Evolutionary conservation across 2,329 filamentous ascomycete species (phyloP).

Genomic region (Aspergillus vadensis): DNA sequence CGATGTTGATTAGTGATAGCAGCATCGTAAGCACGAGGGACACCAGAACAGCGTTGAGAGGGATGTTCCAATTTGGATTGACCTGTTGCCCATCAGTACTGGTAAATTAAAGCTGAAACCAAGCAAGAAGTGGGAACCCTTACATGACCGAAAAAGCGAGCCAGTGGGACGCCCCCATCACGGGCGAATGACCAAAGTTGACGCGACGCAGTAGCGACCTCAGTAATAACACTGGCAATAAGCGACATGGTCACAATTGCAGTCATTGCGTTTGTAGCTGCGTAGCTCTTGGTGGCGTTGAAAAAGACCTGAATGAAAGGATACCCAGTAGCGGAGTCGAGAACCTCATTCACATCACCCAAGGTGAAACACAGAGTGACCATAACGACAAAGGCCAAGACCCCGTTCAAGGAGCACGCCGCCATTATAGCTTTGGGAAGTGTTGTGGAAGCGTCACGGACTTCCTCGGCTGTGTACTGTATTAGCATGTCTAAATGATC

Average conservation of each 20-base stretch:
- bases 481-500: background rate
- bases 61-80: conserved; percentile 43
- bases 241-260: conserved; percentile 43
- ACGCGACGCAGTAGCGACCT: conserved; percentile 36
- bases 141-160: conserved; percentile 22
- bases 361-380: conserved; percentile 44
- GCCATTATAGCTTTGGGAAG: conserved; percentile 45
- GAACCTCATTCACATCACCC: conserved; percentile 33
- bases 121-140: background rate
- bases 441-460: conserved; percentile 37
- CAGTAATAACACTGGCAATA: conserved; percentile 40
- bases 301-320: conserved; percentile 33
- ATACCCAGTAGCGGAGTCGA: conserved; percentile 32
- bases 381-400: conserved; percentile 42
- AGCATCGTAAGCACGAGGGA: conserved; percentile 39
- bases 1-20: conserved; percentile 54
- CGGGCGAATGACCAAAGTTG: conserved; percentile 49
- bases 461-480: conserved; percentile 37
- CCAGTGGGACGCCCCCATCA: conserved; percentile 44
- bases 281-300: conserved; percentile 44
- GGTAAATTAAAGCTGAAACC: background rate
- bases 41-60: conserved; percentile 35
- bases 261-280: conserved; percentile 49
- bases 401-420: conserved; percentile 38
- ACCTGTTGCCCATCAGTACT: conserved; percentile 27